phyloP scores from a whole-genome alignment of 305 asterid species.

The Fraxinus baroniana region DNA sequence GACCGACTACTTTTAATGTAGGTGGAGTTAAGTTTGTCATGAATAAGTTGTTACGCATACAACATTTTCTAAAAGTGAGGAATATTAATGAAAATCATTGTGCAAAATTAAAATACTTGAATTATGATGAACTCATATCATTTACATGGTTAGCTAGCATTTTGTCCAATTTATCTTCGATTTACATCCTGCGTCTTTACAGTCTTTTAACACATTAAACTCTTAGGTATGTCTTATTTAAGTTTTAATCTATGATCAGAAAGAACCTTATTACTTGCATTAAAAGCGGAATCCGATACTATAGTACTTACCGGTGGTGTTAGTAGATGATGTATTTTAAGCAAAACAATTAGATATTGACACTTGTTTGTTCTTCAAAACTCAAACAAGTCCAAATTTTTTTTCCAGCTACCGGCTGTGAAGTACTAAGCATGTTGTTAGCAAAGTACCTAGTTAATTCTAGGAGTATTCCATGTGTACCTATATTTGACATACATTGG shows the following conservation, averaged over 20 bases:
- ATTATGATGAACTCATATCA: background rate
- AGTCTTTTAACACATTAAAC: background rate
- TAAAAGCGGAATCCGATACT: background rate
- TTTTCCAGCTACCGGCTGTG: background rate
- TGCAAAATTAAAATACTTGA: background rate
- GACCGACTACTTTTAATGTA: background rate
- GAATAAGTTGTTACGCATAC: background rate
- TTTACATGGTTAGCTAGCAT: too few species aligned
- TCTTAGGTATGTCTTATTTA: background rate
- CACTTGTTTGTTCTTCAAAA: background rate
- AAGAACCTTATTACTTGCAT: background rate
- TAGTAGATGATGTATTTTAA: background rate
- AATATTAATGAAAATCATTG: background rate
- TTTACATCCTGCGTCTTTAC: background rate
- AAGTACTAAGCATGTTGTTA: background rate
- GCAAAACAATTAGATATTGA: background rate
- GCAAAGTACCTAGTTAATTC: background rate
- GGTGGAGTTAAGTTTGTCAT: background rate
- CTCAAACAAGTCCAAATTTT: background rate
- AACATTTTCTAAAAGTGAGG: background rate
- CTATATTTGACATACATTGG: background rate
- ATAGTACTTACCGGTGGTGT: background rate
- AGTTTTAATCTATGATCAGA: background rate
- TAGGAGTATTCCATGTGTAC: background rate
- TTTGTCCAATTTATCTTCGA: background rate